Evolutionary conservation across 2,329 filamentous ascomycete species (phyloP).

Genomic region (Exophiala calicioides): DNA sequence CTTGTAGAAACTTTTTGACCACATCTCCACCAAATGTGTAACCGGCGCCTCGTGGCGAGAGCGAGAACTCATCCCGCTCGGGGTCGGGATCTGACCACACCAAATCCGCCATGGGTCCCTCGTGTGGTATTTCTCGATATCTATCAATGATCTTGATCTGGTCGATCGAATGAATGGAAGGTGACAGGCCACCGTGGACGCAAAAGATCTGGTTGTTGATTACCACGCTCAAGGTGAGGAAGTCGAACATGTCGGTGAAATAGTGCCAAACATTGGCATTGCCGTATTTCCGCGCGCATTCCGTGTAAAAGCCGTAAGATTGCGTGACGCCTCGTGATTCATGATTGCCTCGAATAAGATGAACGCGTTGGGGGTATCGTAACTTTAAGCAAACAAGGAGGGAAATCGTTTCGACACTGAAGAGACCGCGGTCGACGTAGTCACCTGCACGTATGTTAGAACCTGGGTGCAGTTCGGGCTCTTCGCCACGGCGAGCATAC

Average conservation of each 20-base stretch:
- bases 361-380: conserved; percentile 91
- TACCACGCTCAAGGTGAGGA: conserved; percentile 91
- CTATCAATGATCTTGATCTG: conserved; percentile 99
- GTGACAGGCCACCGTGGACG: conserved; percentile 88
- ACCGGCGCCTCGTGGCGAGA: conserved; percentile 88
- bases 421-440: conserved; percentile 97
- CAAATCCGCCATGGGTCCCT: conserved; percentile 98
- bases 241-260: conserved; percentile 99
- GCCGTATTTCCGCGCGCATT: conserved; percentile 96
- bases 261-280: conserved; percentile 99
- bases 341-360: conserved; percentile 96
- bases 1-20: conserved; percentile 95
- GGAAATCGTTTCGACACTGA: conserved; percentile 98
- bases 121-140: conserved; percentile 96
- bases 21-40: conserved; percentile 98
- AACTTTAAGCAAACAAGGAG: conserved; percentile 96
- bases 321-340: conserved; percentile 97
- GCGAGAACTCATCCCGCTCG: conserved; percentile 95
- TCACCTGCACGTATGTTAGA: conserved; percentile 62
- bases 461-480: neutral
- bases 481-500: conserved; percentile 49
- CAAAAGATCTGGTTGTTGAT: conserved; percentile 99
- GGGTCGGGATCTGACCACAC: conserved; percentile 98
- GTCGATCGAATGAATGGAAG: conserved; percentile 95
- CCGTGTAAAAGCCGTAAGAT: conserved; percentile 98